A percentile compares a stretch with the other conserved stretches of the same genome.
Conservation (phyloP, 352 stramenopile genomes). For the Phytopythium sindhum region DNA sequence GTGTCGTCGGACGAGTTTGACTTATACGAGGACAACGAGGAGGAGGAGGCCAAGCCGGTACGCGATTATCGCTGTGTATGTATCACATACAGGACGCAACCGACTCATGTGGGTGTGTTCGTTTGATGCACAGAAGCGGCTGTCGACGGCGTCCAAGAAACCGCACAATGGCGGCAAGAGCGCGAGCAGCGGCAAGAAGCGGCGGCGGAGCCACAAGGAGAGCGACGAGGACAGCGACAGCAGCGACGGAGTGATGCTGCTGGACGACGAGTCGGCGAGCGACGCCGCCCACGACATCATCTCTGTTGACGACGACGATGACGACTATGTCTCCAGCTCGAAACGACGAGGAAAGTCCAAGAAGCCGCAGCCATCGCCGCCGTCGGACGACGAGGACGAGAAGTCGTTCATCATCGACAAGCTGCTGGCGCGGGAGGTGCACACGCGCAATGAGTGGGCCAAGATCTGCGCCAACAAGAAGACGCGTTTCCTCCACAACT, state of each 20-base stretch:
- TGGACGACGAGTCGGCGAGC: constrained; percentile 24
- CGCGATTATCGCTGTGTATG: neutral
- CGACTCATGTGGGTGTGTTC: neutral
- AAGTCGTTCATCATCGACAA: constrained; percentile 77
- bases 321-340: constrained; percentile 23
- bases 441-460: constrained; percentile 78
- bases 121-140: constrained; percentile 11
- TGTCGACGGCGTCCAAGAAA: constrained; percentile 14
- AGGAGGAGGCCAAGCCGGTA: constrained; percentile 5
- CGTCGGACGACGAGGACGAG: constrained; percentile 8
- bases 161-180: neutral
- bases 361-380: constrained; percentile 10
- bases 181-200: neutral
- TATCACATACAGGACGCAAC: neutral
- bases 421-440: constrained; percentile 67
- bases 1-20: constrained; percentile 8
- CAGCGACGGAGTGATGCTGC: neutral
- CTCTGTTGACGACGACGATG: constrained; percentile 19
- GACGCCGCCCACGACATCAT: neutral
- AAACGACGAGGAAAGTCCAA: constrained; percentile 24
- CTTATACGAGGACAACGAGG: neutral
- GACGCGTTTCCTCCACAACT: constrained; percentile 73
- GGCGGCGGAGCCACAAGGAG: neutral
- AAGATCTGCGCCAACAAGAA: constrained; percentile 72
- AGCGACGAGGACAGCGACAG: constrained; percentile 1